Evolutionary conservation across 1,139 yeast species (phyloP), one percentile per base, ranked within the genome.

Genomic region (Hyphopichia fennica): DNA sequence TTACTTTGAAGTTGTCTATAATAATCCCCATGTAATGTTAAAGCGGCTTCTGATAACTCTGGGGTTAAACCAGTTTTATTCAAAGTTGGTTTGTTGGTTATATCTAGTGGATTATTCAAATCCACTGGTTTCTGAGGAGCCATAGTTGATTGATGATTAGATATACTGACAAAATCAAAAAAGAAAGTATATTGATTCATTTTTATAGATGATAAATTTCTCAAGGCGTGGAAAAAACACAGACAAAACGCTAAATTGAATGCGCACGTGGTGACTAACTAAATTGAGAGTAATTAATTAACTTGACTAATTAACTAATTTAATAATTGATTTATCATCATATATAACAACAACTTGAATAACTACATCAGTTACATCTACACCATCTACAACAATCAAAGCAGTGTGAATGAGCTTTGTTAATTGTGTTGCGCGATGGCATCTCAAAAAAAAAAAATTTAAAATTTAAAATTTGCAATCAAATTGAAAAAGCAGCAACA

Each of bases 1-100:
- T 63, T 49, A 2, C 82, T 67, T 56, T 82, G 87, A 38, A 75
- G 65, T 57, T 79, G 84, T 44, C 83, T 70, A 45, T 79, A 71
- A 55, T 75, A 79, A 58, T 85, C 93, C 41, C 86, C 81, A 31
- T 84, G 81, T 43, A 85, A 63, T 42, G 78, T 80, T 42, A 83
- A 58, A 1, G 84, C 78, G 7, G 86, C 87, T 41, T 79, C 78
- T 2, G 84, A 69, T 37, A 72, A 68, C 29, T 76, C 79, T 1
- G 91, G 90, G 3, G 65, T 67, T 44, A 86, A 65, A 3, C 60
- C 55, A 0, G 76, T 51, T 41, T 63, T 60, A 42, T 60, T 65
- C 35, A 85, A 74, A 1, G 75, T 75, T 9, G 87, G 69, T 16
- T 79, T 74, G 2, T 71, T 71, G 29, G 68, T 65, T 0, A 53